Base-by-base conservation (phyloP, 495 filamentous ascomycete species). In the Podospora conica region DNA sequence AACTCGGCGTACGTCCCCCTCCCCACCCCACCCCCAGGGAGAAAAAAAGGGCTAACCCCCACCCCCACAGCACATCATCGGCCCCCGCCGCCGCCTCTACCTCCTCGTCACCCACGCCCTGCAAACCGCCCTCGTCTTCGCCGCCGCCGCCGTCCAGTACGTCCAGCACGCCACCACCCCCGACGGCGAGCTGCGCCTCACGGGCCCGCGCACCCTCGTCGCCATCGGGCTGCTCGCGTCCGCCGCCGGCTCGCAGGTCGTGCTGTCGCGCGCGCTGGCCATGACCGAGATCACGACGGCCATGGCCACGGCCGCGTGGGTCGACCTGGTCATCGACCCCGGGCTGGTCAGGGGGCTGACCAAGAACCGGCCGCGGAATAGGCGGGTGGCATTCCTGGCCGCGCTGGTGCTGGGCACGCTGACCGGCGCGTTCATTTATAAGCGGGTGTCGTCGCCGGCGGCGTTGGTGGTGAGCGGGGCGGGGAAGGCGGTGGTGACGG, bases 251-350 rank as follows among this genome's bases (percentile, higher is more conserved):
- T 80, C 76, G 8, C 86, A 88, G 70, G 86, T 89, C 0, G 85
- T 85, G 18, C 80, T 85, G 77, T 78, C 77, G 5, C 76, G 86
- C 8, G 73, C 78, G 9, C 70, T 89, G 65, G 74, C 80, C 56
- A 81, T 87, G 73, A 83, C 84, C 7, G 85, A 89, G 70, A 89
- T 88, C 29, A 85, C 78, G 24, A 88, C 86, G n/a, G 86, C 86
- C 3, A 88, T 88, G 85, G 86, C 86, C 1, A 89, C 86, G 25
- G 85, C 86, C 9, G 85, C 86, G 3, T 88, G 84, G 79, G 73
- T 89, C 7, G 86, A 88, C 66, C 65, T 89, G 25, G 72, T 87
- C 23, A 82, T 88, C 56, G 86, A 88, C 70, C 77, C 76, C 15
- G 62, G 73, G 0, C 67, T 89, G 57, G 73, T 48, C 6, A 48